These are phyloP conservation scores for Gastrolobium bilobum DNA, from an alignment of 306 rosid species.

Conservation along the genomic window DNA sequence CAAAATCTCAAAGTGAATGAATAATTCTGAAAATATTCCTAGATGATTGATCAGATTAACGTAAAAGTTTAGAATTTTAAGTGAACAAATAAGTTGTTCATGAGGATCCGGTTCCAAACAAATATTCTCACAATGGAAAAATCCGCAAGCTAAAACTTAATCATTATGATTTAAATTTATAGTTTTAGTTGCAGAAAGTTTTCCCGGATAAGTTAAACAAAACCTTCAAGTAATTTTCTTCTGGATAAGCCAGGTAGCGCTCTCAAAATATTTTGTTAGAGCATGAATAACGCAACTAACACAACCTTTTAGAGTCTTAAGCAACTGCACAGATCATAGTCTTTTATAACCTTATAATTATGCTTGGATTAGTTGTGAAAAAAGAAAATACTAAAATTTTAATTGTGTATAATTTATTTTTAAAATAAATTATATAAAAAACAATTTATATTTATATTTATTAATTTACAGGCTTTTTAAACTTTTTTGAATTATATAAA, in stretches of 20 bases:
- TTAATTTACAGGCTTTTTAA: no score
- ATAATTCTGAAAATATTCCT: background rate
- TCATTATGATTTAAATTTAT: background rate
- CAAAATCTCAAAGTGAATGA: background rate
- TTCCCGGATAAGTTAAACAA: background rate
- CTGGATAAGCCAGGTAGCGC: background rate
- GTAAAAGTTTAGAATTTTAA: background rate
- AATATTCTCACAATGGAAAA: slow-evolving; percentile 10
- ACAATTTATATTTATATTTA: no score
- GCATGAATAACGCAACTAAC: no score
- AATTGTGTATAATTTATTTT: no score
- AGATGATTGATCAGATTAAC: background rate
- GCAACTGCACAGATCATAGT: no score
- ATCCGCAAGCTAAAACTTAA: background rate
- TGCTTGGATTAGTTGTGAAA: no score
- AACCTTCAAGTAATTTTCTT: background rate
- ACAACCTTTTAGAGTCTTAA: no score
- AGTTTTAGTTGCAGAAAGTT: background rate
- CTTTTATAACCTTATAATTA: no score
- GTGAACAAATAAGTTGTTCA: background rate
- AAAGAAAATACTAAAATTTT: no score
- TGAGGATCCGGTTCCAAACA: background rate
- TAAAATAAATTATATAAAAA: no score
- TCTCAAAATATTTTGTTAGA: no score
- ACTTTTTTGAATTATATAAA: no score